Evolutionary conservation across 2,329 filamentous ascomycete genomes (phyloP).

Genomic region (Lachnellula suecica): DNA sequence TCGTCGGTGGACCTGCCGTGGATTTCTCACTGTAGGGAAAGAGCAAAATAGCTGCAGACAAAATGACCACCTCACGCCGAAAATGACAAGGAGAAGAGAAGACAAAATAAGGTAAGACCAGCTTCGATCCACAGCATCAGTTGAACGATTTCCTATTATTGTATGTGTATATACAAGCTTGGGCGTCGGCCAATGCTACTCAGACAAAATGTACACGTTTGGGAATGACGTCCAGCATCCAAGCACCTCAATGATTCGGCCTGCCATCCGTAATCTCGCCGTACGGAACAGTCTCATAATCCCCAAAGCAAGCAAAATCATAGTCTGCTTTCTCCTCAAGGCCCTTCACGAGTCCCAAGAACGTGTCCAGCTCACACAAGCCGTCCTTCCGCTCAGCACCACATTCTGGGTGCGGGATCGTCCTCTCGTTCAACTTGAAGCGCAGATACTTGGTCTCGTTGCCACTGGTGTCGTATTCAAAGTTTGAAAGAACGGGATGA

Average conservation of each 20-base stretch:
- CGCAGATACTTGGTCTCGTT: slow-evolving; percentile 68
- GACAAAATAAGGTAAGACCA: no score
- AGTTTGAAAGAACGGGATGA: slow-evolving; percentile 55
- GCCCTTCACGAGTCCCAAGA: slow-evolving; percentile 59
- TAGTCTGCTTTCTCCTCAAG: slow-evolving; percentile 60
- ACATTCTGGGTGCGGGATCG: slow-evolving; percentile 65
- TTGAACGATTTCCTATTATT: no score
- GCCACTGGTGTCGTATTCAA: slow-evolving; percentile 44
- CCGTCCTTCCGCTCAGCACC: slow-evolving; percentile 63
- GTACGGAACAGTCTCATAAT: slow-evolving; percentile 49
- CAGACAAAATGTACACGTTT: no score
- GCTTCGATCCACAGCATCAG: no score
- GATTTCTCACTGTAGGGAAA: no score
- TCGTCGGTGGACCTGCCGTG: no score
- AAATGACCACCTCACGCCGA: no score
- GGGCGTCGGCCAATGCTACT: no score
- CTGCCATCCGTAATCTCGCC: slow-evolving; percentile 49
- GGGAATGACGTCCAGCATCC: no score
- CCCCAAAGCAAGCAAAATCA: slow-evolving; percentile 65
- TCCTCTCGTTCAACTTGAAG: slow-evolving; percentile 73
- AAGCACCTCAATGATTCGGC: slow-evolving; percentile 7
- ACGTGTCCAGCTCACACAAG: slow-evolving; percentile 73
- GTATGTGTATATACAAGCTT: no score
- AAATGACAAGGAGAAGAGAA: no score
- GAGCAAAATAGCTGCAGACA: no score